Evolutionary conservation across 306 rosid genomes (phyloP).

Genomic region (Cucurbita pepo): DNA sequence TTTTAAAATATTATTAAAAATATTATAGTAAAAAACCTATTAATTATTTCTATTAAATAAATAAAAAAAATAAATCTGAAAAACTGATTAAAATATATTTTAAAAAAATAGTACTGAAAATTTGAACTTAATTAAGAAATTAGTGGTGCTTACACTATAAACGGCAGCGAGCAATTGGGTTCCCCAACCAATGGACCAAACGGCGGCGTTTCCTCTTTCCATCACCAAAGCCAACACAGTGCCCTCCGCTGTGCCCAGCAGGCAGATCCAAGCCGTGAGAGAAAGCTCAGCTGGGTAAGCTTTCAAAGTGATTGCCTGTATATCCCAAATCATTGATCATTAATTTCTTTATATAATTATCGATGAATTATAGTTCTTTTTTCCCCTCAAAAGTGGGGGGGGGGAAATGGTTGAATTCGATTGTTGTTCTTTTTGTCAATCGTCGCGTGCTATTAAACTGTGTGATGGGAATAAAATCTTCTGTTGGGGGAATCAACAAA

Average conservation of each 20-base stretch:
- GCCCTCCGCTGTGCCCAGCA: slow-evolving; percentile 62
- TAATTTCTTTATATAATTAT: neutral
- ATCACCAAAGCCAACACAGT: slow-evolving; percentile 47
- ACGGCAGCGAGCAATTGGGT: slow-evolving; percentile 29
- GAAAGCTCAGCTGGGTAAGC: slow-evolving; percentile 78
- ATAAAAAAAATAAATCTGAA: too few relatives aligned
- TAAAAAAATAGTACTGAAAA: neutral
- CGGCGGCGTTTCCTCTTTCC: slow-evolving; percentile 46
- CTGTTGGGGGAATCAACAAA: neutral
- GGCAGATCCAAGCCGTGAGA: slow-evolving; percentile 81
- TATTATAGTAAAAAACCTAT: too few relatives aligned
- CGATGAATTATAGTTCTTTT: neutral
- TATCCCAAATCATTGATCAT: neutral
- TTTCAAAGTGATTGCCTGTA: slow-evolving; percentile 54
- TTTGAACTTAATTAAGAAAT: too few relatives aligned
- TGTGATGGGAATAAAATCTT: neutral
- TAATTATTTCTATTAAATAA: too few relatives aligned
- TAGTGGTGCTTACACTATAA: slow-evolving; percentile 23
- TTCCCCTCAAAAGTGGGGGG: neutral
- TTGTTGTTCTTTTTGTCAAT: neutral
- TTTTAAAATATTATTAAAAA: too few relatives aligned
- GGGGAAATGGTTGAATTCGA: neutral
- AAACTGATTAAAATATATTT: too few relatives aligned
- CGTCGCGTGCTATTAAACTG: neutral
- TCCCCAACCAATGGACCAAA: slow-evolving; percentile 58